These are phyloP conservation scores for Cryphonectria japonica DNA, from an alignment of 2,329 filamentous ascomycete species.

Conservation along the genomic window DNA sequence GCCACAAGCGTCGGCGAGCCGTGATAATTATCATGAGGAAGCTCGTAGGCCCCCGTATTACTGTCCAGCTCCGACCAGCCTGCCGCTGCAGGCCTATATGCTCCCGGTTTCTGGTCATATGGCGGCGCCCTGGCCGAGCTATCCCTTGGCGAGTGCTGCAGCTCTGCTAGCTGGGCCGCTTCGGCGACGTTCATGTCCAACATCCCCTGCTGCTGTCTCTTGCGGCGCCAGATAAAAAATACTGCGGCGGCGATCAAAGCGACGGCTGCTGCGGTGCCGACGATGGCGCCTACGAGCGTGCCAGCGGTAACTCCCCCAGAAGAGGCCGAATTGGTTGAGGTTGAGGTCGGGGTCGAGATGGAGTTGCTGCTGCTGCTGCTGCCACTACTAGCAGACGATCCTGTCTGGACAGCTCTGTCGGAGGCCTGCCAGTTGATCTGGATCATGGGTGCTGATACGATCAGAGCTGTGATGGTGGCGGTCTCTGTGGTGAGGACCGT, in stretches of 20 bases:
- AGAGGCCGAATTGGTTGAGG: neutral
- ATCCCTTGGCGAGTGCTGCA: neutral
- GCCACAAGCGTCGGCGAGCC: neutral
- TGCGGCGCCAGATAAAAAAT: constrained; percentile 7
- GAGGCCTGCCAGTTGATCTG: constrained; percentile 22
- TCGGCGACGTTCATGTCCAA: neutral
- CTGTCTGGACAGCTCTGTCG: neutral
- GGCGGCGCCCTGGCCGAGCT: neutral
- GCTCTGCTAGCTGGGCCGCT: neutral
- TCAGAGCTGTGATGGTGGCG: constrained; percentile 10
- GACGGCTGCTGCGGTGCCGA: neutral
- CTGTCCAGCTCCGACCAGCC: neutral
- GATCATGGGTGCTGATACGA: constrained; percentile 18
- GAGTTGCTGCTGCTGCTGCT: neutral
- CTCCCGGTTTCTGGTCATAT: neutral
- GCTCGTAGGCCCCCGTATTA: neutral
- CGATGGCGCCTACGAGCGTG: neutral
- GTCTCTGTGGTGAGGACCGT: constrained; percentile 4
- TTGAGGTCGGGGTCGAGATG: neutral
- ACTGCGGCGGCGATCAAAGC: neutral
- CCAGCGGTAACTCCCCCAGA: neutral
- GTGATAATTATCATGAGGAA: neutral
- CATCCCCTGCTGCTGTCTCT: neutral
- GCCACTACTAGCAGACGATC: neutral
- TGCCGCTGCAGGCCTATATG: neutral